Conservation (phyloP, 208 protist genomes). For the Porcisia hertigi region DNA sequence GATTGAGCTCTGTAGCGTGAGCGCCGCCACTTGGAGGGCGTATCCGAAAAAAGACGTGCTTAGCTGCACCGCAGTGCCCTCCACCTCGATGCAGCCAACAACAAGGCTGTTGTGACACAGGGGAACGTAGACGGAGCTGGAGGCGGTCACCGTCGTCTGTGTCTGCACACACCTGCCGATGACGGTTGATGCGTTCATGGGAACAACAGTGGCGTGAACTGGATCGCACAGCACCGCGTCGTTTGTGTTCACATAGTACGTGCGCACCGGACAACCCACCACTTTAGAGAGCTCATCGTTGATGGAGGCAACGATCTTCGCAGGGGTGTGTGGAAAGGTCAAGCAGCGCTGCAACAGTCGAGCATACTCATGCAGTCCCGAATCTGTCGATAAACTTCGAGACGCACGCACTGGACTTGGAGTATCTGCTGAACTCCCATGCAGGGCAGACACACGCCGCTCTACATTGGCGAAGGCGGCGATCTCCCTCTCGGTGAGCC, state of each 20-base stretch:
- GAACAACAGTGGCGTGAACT: constrained; percentile 34
- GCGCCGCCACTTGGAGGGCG: constrained; percentile 16
- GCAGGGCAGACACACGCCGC: not conserved
- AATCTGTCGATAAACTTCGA: not conserved
- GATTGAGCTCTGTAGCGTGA: constrained; percentile 30
- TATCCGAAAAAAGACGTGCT: not conserved
- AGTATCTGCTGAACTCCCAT: not conserved
- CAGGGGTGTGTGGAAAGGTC: constrained; percentile 9
- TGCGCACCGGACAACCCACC: constrained; percentile 27
- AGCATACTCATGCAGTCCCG: not conserved
- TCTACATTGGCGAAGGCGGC: constrained; percentile 39
- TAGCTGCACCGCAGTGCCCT: constrained; percentile 6
- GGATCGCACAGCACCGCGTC: constrained; percentile 45
- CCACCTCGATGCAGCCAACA: constrained; percentile 48
- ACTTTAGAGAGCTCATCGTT: constrained; percentile 39
- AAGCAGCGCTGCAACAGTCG: constrained; percentile 27
- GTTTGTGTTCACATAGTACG: constrained; percentile 36
- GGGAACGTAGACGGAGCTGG: constrained; percentile 46
- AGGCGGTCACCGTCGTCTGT: constrained; percentile 15
- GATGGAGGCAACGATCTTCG: constrained; percentile 25
- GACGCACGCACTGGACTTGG: not conserved
- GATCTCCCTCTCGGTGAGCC: constrained; percentile 36
- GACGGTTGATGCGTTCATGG: constrained; percentile 36
- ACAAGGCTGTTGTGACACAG: constrained; percentile 29
- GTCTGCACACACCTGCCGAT: constrained; percentile 37